Percentiles rank a stretch among this genome's conserved stretches.
Conservation (phyloP, 129 eudicot genomes). For the Sambucus nigra region DNA sequence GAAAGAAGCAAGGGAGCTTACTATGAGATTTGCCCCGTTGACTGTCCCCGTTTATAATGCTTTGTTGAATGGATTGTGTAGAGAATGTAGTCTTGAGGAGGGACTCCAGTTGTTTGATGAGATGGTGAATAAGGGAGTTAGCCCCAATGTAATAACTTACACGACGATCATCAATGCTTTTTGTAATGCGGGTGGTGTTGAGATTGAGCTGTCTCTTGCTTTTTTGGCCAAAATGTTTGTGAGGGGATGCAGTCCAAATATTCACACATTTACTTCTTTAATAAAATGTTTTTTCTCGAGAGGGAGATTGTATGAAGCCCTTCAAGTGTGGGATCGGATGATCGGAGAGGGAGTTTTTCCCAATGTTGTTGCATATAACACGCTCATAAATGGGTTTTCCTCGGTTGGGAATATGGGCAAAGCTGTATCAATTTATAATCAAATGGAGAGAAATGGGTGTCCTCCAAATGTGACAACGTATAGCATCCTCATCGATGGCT, state of each 20-base stretch:
- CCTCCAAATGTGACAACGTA: constrained; percentile 48
- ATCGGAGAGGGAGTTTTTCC: constrained; percentile 46
- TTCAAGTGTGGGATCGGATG: constrained; percentile 47
- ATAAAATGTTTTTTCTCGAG: constrained; percentile 50
- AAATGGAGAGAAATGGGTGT: constrained; percentile 47
- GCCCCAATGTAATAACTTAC: constrained; percentile 63
- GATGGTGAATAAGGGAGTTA: constrained; percentile 38
- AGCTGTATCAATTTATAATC: constrained; percentile 30
- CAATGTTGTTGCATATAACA: constrained; percentile 60
- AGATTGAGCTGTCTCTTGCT: constrained; percentile 43
- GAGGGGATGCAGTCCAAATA: constrained; percentile 50
- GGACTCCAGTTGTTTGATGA: constrained; percentile 45
- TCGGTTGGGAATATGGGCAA: constrained; percentile 28
- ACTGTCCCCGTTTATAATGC: constrained; percentile 72
- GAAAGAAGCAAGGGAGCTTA: constrained; percentile 63
- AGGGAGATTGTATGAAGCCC: constrained; percentile 44
- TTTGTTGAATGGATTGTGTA: constrained; percentile 56
- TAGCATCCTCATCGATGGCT: constrained; percentile 63
- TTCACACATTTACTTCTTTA: constrained; percentile 56
- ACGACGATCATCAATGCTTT: constrained; percentile 51
- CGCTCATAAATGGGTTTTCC: constrained; percentile 54
- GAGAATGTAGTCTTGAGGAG: constrained; percentile 33
- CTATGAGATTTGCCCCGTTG: constrained; percentile 21
- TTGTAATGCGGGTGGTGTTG: constrained; percentile 45
- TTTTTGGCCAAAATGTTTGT: constrained; percentile 59